Evolutionary conservation across 129 eudicot species (phyloP).

Genomic region (Flaveria sonorensis): DNA sequence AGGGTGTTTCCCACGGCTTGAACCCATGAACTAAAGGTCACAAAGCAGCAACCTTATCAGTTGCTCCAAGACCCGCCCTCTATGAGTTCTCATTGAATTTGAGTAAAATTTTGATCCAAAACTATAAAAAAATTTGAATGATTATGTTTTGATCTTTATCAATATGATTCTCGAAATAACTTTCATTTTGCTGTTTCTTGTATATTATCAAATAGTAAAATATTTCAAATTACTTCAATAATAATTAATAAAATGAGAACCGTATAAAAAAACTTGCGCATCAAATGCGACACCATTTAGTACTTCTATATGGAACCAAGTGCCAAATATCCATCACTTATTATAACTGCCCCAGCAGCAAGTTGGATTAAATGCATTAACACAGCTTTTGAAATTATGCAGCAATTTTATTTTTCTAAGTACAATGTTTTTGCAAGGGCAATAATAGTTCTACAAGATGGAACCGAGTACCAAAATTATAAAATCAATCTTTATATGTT

Average conservation of each 20-base stretch:
- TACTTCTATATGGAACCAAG: conserved; percentile 6
- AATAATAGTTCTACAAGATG: conserved; percentile 13
- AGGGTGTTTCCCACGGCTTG: too few species aligned
- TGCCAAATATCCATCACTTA: conserved; percentile 5
- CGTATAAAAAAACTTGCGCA: background rate
- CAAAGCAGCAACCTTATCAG: too few species aligned
- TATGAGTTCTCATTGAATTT: too few species aligned
- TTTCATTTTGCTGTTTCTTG: conserved; percentile 13
- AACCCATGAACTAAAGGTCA: too few species aligned
- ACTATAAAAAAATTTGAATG: background rate
- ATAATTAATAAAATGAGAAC: background rate
- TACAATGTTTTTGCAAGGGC: background rate
- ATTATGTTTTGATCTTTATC: conserved; percentile 13
- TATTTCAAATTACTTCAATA: background rate
- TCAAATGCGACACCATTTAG: background rate
- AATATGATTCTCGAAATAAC: conserved; percentile 1
- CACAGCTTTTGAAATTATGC: background rate
- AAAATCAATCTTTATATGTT: background rate
- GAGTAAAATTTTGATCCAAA: background rate
- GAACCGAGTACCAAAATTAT: background rate
- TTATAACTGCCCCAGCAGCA: background rate
- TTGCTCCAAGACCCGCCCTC: too few species aligned
- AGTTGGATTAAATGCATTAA: conserved; percentile 1
- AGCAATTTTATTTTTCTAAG: background rate
- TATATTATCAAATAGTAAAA: background rate